Percentiles rank a stretch among this genome's conserved stretches.
phyloP scores from a whole-genome alignment of 306 rosid genomes.

The Glycine soja region DNA sequence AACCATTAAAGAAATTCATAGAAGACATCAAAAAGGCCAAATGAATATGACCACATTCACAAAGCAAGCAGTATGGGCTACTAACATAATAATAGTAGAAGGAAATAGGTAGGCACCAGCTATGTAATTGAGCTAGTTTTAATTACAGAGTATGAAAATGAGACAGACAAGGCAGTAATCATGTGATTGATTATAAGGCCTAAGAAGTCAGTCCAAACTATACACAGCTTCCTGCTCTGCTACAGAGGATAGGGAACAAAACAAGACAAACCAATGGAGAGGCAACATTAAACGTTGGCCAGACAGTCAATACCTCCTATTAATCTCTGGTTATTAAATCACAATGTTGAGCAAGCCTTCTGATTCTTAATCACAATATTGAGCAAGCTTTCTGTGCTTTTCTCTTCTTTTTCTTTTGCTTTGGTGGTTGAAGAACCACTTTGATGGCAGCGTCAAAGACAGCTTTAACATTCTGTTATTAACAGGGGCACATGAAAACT shows the following conservation, averaged over 20 bases:
- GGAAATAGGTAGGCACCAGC: background rate
- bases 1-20: slow-evolving; percentile 1
- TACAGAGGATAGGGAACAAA: slow-evolving; percentile 34
- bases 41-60: slow-evolving; percentile 4
- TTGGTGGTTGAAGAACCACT: slow-evolving; percentile 95
- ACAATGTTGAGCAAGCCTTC: slow-evolving; percentile 69
- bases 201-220: slow-evolving; percentile 56
- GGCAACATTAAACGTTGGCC: slow-evolving; percentile 32
- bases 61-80: slow-evolving; percentile 25
- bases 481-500: background rate
- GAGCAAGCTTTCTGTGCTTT: slow-evolving; percentile 70
- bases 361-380: slow-evolving; percentile 67
- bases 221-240: slow-evolving; percentile 54
- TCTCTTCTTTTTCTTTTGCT: slow-evolving; percentile 81
- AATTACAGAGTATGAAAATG: slow-evolving; percentile 46
- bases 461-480: slow-evolving; percentile 82
- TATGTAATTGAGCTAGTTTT: slow-evolving; percentile 22
- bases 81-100: background rate
- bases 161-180: slow-evolving; percentile 41
- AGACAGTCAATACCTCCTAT: slow-evolving; percentile 42
- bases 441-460: slow-evolving; percentile 92
- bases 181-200: slow-evolving; percentile 48
- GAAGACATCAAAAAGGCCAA: slow-evolving; percentile 13
- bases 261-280: slow-evolving; percentile 20
- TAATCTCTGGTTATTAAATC: slow-evolving; percentile 46